These are phyloP conservation scores for Fusarium vanettenii DNA, from an alignment of 2,329 filamentous ascomycete species.

Conservation along the genomic window DNA sequence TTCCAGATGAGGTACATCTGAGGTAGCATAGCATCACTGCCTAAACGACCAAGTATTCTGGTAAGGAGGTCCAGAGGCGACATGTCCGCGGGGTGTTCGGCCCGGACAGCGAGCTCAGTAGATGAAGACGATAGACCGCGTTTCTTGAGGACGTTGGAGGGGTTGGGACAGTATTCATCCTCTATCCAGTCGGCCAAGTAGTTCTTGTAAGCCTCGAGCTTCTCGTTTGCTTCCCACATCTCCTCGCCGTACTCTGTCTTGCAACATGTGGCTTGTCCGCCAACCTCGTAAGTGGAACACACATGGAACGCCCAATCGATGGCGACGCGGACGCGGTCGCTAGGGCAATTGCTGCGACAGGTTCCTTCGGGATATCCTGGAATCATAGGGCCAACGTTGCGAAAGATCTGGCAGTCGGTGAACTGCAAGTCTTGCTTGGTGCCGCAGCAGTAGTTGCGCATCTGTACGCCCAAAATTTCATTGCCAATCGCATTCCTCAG, in stretches of 20 bases:
- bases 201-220: constrained; percentile 2
- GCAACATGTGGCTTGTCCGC: neutral
- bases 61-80: constrained; percentile 2
- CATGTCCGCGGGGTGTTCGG: neutral
- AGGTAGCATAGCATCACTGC: constrained; percentile 6
- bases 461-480: neutral
- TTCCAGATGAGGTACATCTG: neutral
- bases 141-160: neutral
- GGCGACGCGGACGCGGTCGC: constrained; percentile 19
- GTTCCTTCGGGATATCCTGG: neutral
- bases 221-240: neutral
- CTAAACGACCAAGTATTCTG: neutral
- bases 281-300: neutral
- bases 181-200: neutral
- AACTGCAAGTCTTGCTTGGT: neutral
- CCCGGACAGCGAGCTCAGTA: neutral
- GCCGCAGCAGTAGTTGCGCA: constrained; percentile 13
- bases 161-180: neutral
- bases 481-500: neutral
- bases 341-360: constrained; percentile 16
- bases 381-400: neutral
- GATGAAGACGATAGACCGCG: neutral
- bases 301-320: neutral
- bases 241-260: constrained; percentile 7
- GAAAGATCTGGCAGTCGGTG: constrained; percentile 2